Percentiles rank a stretch among this genome's conserved stretches.
phyloP scores from a whole-genome alignment of 2,329 filamentous ascomycete species.

The Myriosclerotinia scirpicola region DNA sequence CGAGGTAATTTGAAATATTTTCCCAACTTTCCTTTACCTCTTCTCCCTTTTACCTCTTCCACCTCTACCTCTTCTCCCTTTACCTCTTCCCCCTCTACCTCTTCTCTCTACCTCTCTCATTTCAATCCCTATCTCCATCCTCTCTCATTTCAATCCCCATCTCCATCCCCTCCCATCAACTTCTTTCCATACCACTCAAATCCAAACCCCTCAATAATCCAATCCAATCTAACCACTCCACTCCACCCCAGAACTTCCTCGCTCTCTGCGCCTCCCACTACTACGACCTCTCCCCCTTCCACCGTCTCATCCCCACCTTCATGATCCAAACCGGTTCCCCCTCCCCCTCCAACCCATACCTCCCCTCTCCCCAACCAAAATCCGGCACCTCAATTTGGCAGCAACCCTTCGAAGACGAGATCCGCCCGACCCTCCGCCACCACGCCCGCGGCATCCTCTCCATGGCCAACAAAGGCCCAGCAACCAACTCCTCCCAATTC shows the following conservation, averaged over 20 bases:
- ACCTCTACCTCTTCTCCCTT: neutral
- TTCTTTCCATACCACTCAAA: too few species aligned
- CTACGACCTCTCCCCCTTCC: slow-evolving; percentile 74
- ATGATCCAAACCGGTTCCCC: slow-evolving; percentile 77
- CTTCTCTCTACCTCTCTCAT: too few species aligned
- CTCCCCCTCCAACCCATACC: slow-evolving; percentile 40
- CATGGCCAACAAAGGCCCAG: slow-evolving; percentile 77
- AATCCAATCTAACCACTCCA: slow-evolving; percentile 25
- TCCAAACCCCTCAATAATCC: too few species aligned
- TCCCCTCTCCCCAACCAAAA: slow-evolving; percentile 61
- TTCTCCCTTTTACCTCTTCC: neutral
- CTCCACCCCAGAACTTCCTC: slow-evolving; percentile 72
- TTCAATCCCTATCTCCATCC: neutral
- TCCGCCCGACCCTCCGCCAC: slow-evolving; percentile 68
- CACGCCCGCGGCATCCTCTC: slow-evolving; percentile 67
- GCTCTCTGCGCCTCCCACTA: slow-evolving; percentile 78
- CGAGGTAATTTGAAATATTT: slow-evolving; percentile 55
- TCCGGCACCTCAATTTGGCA: slow-evolving; percentile 73
- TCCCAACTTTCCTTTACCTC: too few species aligned
- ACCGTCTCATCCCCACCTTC: slow-evolving; percentile 77
- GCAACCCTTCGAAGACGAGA: slow-evolving; percentile 76
- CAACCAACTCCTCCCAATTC: slow-evolving; percentile 77
- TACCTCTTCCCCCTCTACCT: neutral
- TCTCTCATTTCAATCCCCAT: neutral
- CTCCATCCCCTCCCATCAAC: slow-evolving; percentile 5